Conservation (phyloP, 1,284 basidiomycete species). For the Trichosporon asahii region DNA sequence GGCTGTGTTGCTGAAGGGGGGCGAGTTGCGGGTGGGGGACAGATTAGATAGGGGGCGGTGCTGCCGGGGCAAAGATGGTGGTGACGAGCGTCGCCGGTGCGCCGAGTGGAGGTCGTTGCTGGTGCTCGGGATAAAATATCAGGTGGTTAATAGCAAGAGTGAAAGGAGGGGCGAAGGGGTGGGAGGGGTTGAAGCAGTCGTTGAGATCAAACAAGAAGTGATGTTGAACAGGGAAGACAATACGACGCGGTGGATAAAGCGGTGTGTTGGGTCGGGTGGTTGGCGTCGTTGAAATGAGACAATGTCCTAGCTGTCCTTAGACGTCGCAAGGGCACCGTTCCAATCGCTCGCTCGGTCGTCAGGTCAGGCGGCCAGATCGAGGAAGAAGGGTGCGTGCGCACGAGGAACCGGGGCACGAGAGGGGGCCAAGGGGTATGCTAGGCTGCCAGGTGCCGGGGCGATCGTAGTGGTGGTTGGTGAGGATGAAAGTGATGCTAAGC, state of each 20-base stretch:
- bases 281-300: background rate
- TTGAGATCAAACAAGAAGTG: background rate
- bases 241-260: background rate
- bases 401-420: background rate
- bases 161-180: constrained; percentile 4
- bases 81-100: background rate
- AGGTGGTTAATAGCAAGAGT: background rate
- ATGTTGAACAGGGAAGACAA: background rate
- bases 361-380: background rate
- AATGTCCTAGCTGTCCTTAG: background rate
- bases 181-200: background rate
- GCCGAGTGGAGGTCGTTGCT: background rate
- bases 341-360: background rate
- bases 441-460: background rate
- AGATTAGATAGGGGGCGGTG: background rate
- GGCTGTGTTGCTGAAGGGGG: background rate
- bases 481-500: background rate
- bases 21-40: background rate
- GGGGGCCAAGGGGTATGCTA: background rate
- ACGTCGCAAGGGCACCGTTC: background rate
- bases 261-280: background rate
- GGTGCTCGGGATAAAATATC: background rate
- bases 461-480: background rate
- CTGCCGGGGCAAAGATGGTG: background rate
- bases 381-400: background rate